Evolutionary conservation across 1,284 basidiomycete genomes (phyloP).

Genomic region (Lignosus rhinocerotis): DNA sequence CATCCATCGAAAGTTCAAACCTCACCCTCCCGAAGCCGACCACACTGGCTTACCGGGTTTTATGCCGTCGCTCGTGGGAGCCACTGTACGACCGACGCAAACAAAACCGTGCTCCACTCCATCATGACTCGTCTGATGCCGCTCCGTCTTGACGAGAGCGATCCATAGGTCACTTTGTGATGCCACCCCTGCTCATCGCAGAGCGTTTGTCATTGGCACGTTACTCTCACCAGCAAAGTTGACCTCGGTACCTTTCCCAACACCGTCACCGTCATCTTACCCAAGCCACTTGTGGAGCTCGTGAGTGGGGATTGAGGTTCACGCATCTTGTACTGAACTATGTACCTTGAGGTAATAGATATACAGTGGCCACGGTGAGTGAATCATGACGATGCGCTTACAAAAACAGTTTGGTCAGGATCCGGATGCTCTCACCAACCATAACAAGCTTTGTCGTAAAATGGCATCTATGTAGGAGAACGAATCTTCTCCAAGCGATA

Average conservation of each 20-base stretch:
- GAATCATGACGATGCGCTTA: too few relatives aligned
- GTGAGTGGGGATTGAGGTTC: too few relatives aligned
- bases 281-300: too few relatives aligned
- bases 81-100: not conserved
- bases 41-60: not conserved
- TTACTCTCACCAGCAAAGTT: not conserved
- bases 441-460: too few relatives aligned
- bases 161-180: not conserved
- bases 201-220: not conserved
- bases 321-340: too few relatives aligned
- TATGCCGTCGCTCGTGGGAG: not conserved
- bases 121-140: not conserved
- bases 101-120: not conserved
- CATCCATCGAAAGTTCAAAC: not conserved
- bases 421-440: too few relatives aligned
- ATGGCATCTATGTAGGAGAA: too few relatives aligned
- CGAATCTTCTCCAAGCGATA: too few relatives aligned
- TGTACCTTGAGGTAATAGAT: too few relatives aligned
- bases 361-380: too few relatives aligned
- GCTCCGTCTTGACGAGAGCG: not conserved
- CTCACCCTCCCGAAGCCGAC: not conserved
- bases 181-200: not conserved
- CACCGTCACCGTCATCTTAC: not conserved
- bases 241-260: not conserved
- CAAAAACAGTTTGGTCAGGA: too few relatives aligned